These are phyloP conservation scores for Fragaria nilgerrensis DNA, from an alignment of 306 rosid genomes.

Conservation along the genomic window DNA sequence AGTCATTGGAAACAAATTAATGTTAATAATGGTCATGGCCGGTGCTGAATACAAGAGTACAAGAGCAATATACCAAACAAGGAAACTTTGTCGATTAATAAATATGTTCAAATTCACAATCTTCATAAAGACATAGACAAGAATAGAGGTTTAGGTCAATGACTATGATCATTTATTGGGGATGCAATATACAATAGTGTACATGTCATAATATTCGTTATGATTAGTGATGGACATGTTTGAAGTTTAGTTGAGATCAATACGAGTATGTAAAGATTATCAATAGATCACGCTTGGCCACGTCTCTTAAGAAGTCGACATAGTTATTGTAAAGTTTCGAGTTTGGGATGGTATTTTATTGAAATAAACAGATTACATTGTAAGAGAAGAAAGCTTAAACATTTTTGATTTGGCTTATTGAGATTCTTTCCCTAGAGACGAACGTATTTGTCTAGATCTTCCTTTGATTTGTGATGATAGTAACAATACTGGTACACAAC, in stretches of 20 bases:
- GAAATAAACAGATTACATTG: not conserved
- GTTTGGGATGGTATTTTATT: too few relatives aligned
- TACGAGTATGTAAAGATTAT: too few relatives aligned
- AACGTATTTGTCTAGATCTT: slow-evolving; percentile 17
- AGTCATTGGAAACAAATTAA: not conserved
- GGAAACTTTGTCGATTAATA: not conserved
- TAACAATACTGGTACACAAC: slow-evolving; percentile 6
- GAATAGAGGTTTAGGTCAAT: not conserved
- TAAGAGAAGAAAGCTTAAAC: slow-evolving; percentile 32
- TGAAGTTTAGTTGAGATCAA: too few relatives aligned
- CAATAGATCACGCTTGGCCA: too few relatives aligned
- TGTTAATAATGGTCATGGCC: not conserved
- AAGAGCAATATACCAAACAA: not conserved
- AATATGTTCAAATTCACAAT: not conserved
- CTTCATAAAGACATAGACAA: not conserved
- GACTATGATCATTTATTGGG: not conserved
- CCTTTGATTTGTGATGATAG: slow-evolving; percentile 24
- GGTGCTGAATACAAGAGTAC: not conserved
- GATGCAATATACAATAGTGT: too few relatives aligned
- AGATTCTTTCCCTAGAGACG: slow-evolving; percentile 12
- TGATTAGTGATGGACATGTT: too few relatives aligned
- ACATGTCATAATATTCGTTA: too few relatives aligned
- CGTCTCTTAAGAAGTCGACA: too few relatives aligned
- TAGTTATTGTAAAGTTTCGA: too few relatives aligned
- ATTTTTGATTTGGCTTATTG: slow-evolving; percentile 24